Evolutionary conservation across 2,329 filamentous ascomycete genomes (phyloP).

Genomic region (Penicillium sp.): DNA sequence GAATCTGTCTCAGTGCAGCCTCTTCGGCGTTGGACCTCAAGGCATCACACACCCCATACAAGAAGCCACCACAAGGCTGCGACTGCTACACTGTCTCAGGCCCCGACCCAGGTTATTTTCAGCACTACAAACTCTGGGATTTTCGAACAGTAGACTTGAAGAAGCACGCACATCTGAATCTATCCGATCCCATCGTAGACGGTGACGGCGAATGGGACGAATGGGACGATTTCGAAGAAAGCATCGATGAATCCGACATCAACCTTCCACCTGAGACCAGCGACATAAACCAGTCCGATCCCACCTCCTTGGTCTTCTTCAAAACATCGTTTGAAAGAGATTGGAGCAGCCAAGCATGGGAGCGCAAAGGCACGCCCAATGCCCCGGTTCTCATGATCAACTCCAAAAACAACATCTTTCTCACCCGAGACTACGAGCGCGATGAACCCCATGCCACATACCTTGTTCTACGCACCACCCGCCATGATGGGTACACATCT

Average conservation of each 20-base stretch:
- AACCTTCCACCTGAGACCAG: not conserved
- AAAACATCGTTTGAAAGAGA: constrained; percentile 36
- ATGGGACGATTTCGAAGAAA: constrained; percentile 5
- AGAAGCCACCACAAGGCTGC: constrained; percentile 33
- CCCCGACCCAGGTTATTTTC: constrained; percentile 48
- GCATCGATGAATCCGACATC: constrained; percentile 14
- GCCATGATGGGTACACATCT: constrained; percentile 46
- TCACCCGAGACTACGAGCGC: constrained; percentile 32
- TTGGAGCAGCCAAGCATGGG: constrained; percentile 50
- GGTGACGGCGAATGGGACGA: constrained; percentile 18
- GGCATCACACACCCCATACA: not conserved
- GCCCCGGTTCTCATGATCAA: constrained; percentile 48
- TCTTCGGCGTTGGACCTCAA: constrained; percentile 1
- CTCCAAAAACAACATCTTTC: constrained; percentile 50
- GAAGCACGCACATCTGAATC: constrained; percentile 23
- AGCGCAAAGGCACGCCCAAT: constrained; percentile 38
- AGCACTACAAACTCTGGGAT: constrained; percentile 55
- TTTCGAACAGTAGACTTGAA: constrained; percentile 47
- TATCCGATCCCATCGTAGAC: constrained; percentile 14
- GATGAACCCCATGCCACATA: constrained; percentile 36
- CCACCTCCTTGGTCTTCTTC: constrained; percentile 33
- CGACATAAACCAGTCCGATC: constrained; percentile 4
- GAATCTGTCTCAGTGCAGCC: constrained; percentile 5
- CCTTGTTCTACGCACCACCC: constrained; percentile 50
- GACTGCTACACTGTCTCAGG: constrained; percentile 51